Base-by-base conservation (phyloP, 192 early-diverging fungal genomes). In the Backusella psychrophila region DNA sequence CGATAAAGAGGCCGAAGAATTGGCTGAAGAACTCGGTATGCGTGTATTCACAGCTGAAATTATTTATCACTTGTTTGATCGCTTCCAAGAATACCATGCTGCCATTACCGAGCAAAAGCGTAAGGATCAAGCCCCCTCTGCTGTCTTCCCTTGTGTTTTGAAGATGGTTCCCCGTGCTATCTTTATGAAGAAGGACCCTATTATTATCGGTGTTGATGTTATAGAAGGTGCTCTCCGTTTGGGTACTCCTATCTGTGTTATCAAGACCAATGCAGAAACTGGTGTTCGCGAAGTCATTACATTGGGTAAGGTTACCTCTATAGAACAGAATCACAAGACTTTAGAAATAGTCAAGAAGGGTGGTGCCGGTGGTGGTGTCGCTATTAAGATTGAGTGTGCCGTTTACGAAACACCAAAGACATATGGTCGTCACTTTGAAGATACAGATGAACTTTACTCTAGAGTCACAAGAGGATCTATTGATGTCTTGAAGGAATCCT, bases 1-100 rank as follows among this genome's bases (percentile, higher is more conserved):
- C 29, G 94, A 95, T 44, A 90, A 87, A 77, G 98, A 99, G 11
- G 97, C 96, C 0, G 88, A 92, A 82, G 91, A 96, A 36, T 80
- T 96, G 87, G 98, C 98, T 0, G 92, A 98, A 19, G 93, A 97
- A 66, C 59, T 94, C 49, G 97, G 97, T 44, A 89, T 99, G 72
- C 94, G 91, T 83, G 86, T 99, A 33, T 99, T 98, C 86, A 91
- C 89, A 74, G 98, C 98, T 35, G 96, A 99, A 78, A 97, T 98
- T 80, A 99, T 99, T 80, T 99, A 99, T 85, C 97, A 98, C 78
- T 88, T 99, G 92, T 98, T 98, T 80, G 98, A 99, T 81, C 82
- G 89, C 69, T 99, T 94, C 77, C 95, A 90, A 4, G 92, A 89
- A 34, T 97, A 99, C 81, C 81, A 87, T 70, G 82, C 87, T 69